Conservation (phyloP, 2,329 filamentous ascomycete species). For the Colletotrichum tamarilloi region DNA sequence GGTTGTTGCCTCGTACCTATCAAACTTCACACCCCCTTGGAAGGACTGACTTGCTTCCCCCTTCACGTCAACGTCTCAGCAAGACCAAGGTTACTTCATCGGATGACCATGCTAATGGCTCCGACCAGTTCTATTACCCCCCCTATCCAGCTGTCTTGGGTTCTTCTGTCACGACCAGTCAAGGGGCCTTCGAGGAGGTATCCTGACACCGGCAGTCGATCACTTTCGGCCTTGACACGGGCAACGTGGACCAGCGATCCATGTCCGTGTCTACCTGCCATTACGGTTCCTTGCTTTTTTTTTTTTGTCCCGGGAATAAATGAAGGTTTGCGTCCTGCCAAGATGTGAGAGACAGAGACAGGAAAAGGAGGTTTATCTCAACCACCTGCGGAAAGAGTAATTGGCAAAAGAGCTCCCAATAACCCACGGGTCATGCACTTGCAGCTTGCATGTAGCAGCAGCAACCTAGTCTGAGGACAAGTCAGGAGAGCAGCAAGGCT, state of each 20-base stretch:
- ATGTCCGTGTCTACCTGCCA: conserved; percentile 23
- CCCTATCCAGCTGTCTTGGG: not conserved
- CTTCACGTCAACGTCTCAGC: conserved; percentile 34
- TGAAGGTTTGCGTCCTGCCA: conserved; percentile 5
- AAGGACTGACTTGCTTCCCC: conserved; percentile 14
- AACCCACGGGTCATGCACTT: not conserved
- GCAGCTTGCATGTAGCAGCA: conserved; percentile 8
- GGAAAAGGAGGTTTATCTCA: conserved; percentile 15
- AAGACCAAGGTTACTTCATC: conserved; percentile 22
- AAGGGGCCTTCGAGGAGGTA: not conserved
- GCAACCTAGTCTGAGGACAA: not conserved
- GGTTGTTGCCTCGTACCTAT: not conserved
- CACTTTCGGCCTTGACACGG: conserved; percentile 24
- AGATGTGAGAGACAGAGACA: conserved; percentile 17
- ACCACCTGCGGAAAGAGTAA: not conserved
- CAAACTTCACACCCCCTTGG: not conserved
- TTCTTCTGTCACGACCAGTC: conserved; percentile 9
- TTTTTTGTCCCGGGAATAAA: not conserved
- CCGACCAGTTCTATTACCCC: not conserved
- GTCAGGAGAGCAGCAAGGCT: not conserved
- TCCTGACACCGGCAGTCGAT: conserved; percentile 31
- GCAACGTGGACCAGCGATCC: conserved; percentile 10
- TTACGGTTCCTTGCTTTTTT: conserved; percentile 6
- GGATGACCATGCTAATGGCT: conserved; percentile 17
- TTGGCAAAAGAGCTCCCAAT: conserved; percentile 4